Evolutionary conservation across 1,139 yeast genomes (phyloP), one percentile per base, ranked within the genome.

Genomic region (Candida anutae): DNA sequence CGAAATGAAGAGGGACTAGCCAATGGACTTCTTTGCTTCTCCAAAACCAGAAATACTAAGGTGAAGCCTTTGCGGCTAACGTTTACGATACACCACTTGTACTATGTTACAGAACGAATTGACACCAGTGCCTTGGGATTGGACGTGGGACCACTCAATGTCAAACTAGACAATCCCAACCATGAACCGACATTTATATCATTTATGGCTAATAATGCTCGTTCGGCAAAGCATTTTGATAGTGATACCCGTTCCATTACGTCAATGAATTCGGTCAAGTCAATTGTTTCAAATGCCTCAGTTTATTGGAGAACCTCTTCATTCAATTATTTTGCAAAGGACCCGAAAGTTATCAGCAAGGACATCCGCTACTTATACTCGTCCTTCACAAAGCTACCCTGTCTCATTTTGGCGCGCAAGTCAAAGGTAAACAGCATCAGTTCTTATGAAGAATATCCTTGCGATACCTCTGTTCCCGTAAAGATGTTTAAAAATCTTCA

Each of bases 361-460:
- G 81, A 77, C 42, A 49, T 76, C 28, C 67, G 64, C 37, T 77
- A 77, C 48, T 47, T 77, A 22, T 73, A 74, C 43, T 69, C 77
- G n/a, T 74, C 79, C 6, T 77, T 77, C 48, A 72, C 81, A 6
- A 76, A 76, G 39, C 58, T 77, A 20, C 84, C 84, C 0, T 74
- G 83, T 43, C 58, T 77, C 29, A 57, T 78, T 18, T 47, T 77
- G 28, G 68, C 76, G 10, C 79, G 80, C 6, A 76, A 73, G 34
- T 62, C 75, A 6, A 73, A 72, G 35, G 66, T 77, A 14, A 66
- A 59, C 37, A 55, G 71, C 28, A 76, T 77, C 21, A 61, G 59
- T 27, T 76, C 77, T 2, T 77, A 74, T 45, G 83, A 77, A 45
- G 84, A 77, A 45, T 77, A 71, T 41, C 84, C 84, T 1, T 76